Conservation (phyloP, 352 stramenopile genomes). For the Globisporangium viniferum region DNA sequence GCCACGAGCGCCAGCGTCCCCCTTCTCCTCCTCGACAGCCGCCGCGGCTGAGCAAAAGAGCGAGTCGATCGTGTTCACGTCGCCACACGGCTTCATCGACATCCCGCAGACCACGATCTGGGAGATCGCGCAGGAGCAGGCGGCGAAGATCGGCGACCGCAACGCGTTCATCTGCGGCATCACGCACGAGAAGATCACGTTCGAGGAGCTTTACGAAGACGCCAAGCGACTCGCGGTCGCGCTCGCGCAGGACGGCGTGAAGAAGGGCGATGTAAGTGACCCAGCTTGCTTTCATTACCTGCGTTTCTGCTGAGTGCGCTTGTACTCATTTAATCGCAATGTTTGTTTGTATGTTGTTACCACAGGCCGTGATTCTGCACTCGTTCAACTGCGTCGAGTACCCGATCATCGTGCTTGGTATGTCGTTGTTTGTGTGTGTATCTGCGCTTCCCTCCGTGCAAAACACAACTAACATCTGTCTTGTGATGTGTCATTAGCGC, state of each 20-base stretch:
- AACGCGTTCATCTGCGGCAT: constrained; percentile 40
- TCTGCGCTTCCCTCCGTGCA: not conserved
- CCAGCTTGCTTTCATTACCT: not conserved
- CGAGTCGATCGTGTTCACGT: constrained; percentile 51
- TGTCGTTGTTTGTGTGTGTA: not conserved
- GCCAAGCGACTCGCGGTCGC: constrained; percentile 29
- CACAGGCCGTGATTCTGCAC: constrained; percentile 51
- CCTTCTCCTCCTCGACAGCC: not conserved
- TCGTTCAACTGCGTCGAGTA: constrained; percentile 75
- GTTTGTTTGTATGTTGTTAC: constrained; percentile 9
- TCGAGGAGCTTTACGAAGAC: constrained; percentile 23
- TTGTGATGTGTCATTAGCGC: constrained; percentile 20
- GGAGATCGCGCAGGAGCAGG: constrained; percentile 35
- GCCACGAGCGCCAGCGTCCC: not conserved
- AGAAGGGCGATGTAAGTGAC: constrained; percentile 39
- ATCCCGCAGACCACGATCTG: constrained; percentile 47
- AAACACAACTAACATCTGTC: not conserved
- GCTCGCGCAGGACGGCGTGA: constrained; percentile 31
- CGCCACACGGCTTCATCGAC: constrained; percentile 41
- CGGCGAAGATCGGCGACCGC: constrained; percentile 19
- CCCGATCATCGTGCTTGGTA: constrained; percentile 49
- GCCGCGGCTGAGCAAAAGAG: not conserved
- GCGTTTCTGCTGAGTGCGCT: not conserved
- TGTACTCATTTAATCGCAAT: constrained; percentile 14
- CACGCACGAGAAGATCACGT: constrained; percentile 38